Conservation (phyloP, 768 basidiomycete genomes). For the Boletus edulis region DNA sequence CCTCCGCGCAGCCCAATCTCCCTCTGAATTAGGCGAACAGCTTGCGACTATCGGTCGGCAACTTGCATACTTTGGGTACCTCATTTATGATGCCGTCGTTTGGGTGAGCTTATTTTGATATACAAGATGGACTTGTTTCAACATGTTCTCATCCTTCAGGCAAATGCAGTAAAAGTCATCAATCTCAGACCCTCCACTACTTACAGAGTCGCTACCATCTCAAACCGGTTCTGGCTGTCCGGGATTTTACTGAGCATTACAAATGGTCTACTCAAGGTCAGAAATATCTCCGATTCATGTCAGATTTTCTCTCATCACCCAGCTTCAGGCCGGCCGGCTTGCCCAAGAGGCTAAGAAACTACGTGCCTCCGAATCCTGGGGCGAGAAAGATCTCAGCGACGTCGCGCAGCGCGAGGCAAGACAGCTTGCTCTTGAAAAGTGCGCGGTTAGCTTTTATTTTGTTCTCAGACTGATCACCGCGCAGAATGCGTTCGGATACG, state of each 20-base stretch:
- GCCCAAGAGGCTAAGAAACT: conserved; percentile 58
- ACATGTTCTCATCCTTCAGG: conserved; percentile 37
- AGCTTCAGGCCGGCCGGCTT: conserved; percentile 54
- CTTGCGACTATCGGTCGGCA: conserved; percentile 80
- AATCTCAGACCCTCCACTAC: conserved; percentile 58
- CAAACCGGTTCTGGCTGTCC: conserved; percentile 85
- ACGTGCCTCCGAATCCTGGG: conserved; percentile 40
- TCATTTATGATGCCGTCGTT: conserved; percentile 75
- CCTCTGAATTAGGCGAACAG: conserved; percentile 63
- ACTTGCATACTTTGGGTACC: conserved; percentile 84
- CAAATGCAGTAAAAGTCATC: conserved; percentile 65
- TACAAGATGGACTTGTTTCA: not conserved
- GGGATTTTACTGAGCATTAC: conserved; percentile 81
- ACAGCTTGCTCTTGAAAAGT: conserved; percentile 56
- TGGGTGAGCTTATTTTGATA: conserved; percentile 59
- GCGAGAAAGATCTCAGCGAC: conserved; percentile 67
- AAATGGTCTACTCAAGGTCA: conserved; percentile 67
- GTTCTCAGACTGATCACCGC: conserved; percentile 5
- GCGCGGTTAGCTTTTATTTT: conserved; percentile 21
- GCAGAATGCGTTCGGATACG: conserved; percentile 60
- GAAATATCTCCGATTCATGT: not conserved
- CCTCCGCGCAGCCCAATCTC: conserved; percentile 59
- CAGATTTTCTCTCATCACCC: not conserved
- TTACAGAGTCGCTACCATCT: conserved; percentile 56
- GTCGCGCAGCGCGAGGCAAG: conserved; percentile 66